A percentile compares a stretch with the other conserved stretches of the same genome.
These are phyloP conservation scores for Dalbergia oliveri DNA, from an alignment of 306 rosid genomes.

Conservation along the genomic window DNA sequence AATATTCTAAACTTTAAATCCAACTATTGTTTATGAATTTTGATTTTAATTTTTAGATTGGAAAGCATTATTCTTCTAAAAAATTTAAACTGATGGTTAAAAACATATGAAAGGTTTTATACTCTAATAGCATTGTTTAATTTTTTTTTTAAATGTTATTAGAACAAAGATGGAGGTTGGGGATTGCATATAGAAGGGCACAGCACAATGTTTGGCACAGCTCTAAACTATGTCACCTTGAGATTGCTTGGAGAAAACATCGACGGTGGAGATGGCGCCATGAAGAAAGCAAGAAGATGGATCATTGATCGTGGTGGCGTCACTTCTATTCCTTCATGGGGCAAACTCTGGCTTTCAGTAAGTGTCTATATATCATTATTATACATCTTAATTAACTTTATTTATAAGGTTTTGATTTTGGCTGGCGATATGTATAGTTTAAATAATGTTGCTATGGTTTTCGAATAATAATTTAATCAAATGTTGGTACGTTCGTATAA, in stretches of 20 bases:
- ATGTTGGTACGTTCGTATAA: not conserved
- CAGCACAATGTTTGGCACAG: slow-evolving; percentile 81
- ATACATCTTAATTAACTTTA: not conserved
- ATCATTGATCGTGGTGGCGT: slow-evolving; percentile 74
- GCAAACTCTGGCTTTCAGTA: slow-evolving; percentile 84
- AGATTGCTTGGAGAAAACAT: slow-evolving; percentile 75
- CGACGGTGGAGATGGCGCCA: slow-evolving; percentile 59
- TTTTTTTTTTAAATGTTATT: not conserved
- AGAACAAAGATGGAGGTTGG: slow-evolving; percentile 92
- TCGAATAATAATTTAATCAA: slow-evolving; percentile 9
- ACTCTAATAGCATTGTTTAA: too few species aligned
- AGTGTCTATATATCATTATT: not conserved
- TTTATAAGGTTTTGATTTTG: not conserved
- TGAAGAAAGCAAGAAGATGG: slow-evolving; percentile 70
- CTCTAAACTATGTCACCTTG: slow-evolving; percentile 60
- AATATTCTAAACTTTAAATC: too few species aligned
- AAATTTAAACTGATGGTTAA: too few species aligned
- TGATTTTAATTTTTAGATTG: too few species aligned
- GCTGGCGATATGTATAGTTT: not conserved
- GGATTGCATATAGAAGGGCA: slow-evolving; percentile 86
- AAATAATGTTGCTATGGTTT: not conserved
- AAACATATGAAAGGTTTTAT: too few species aligned
- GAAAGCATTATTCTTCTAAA: too few species aligned
- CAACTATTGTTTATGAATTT: too few species aligned
- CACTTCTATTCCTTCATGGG: slow-evolving; percentile 78